A percentile compares a stretch with the other conserved stretches of the same genome.
Evolutionary conservation across 2,329 filamentous ascomycete genomes (phyloP).

Genomic region (Cytospora piceae): DNA sequence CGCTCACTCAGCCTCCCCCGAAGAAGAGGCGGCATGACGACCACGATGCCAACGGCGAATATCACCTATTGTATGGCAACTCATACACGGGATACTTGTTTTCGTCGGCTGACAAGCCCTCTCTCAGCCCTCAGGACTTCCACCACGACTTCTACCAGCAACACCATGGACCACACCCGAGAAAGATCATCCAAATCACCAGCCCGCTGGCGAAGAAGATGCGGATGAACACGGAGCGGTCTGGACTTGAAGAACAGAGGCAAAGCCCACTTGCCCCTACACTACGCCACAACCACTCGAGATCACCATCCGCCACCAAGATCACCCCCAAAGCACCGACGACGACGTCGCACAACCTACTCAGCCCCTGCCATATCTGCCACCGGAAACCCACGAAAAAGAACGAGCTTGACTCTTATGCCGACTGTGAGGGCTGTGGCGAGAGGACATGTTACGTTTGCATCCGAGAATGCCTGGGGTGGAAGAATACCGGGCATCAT

Average conservation of each 20-base stretch:
- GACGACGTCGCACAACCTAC: slow-evolving; percentile 33
- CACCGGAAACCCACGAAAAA: slow-evolving; percentile 66
- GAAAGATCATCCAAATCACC: slow-evolving; percentile 23
- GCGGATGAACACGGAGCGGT: slow-evolving; percentile 20
- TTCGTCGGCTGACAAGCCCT: slow-evolving; percentile 26
- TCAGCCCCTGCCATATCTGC: slow-evolving; percentile 69
- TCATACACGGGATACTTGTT: neutral
- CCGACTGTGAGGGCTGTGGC: slow-evolving; percentile 65
- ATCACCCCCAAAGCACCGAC: slow-evolving; percentile 28
- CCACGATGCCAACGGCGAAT: slow-evolving; percentile 20
- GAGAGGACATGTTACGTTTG: slow-evolving; percentile 71
- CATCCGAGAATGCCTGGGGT: slow-evolving; percentile 64
- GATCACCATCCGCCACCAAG: slow-evolving; percentile 26
- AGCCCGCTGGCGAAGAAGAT: slow-evolving; percentile 30
- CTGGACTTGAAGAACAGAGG: slow-evolving; percentile 7
- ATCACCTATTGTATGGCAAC: slow-evolving; percentile 29
- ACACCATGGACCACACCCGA: slow-evolving; percentile 21
- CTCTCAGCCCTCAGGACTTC: slow-evolving; percentile 25
- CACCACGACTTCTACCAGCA: slow-evolving; percentile 23
- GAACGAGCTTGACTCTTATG: slow-evolving; percentile 67
- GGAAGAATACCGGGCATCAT: slow-evolving; percentile 37
- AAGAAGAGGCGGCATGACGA: slow-evolving; percentile 30
- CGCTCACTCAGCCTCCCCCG: slow-evolving; percentile 23
- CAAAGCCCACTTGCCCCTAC: slow-evolving; percentile 7
- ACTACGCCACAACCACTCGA: slow-evolving; percentile 22